These are phyloP conservation scores for Pythium myriotylum DNA, from an alignment of 352 stramenopile species.

Conservation along the genomic window DNA sequence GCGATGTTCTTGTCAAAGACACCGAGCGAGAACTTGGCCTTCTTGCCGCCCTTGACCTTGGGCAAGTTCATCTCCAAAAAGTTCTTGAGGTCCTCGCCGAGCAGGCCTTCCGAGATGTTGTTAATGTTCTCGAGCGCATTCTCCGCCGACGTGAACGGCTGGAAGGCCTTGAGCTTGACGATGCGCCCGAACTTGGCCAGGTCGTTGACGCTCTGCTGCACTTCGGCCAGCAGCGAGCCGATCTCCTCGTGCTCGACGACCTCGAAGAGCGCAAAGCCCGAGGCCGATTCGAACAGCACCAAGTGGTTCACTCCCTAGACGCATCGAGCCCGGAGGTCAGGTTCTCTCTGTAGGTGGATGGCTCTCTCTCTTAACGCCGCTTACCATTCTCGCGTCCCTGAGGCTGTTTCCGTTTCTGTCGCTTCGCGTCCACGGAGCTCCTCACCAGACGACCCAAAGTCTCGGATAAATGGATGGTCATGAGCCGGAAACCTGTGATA, in stretches of 20 bases:
- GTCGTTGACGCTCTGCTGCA: constrained; percentile 94
- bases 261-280: constrained; percentile 98
- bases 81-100: constrained; percentile 94
- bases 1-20: constrained; percentile 94
- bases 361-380: background rate
- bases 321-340: background rate
- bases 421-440: constrained; percentile 13
- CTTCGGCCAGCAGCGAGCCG: constrained; percentile 79
- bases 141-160: constrained; percentile 98
- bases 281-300: constrained; percentile 97
- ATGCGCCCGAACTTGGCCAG: constrained; percentile 95
- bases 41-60: constrained; percentile 94
- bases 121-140: constrained; percentile 99
- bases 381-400: constrained; percentile 11
- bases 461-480: constrained; percentile 30
- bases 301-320: constrained; percentile 72
- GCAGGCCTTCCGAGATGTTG: constrained; percentile 95
- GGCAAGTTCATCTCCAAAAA: constrained; percentile 99
- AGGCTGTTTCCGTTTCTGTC: constrained; percentile 13
- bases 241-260: constrained; percentile 98
- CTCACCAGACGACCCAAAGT: constrained; percentile 5
- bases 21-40: constrained; percentile 88
- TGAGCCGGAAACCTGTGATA: constrained; percentile 33
- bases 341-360: too few relatives aligned
- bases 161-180: constrained; percentile 99